Evolutionary conservation across 345 rosid genomes (phyloP).

Genomic region (Reutealis trisperma): DNA sequence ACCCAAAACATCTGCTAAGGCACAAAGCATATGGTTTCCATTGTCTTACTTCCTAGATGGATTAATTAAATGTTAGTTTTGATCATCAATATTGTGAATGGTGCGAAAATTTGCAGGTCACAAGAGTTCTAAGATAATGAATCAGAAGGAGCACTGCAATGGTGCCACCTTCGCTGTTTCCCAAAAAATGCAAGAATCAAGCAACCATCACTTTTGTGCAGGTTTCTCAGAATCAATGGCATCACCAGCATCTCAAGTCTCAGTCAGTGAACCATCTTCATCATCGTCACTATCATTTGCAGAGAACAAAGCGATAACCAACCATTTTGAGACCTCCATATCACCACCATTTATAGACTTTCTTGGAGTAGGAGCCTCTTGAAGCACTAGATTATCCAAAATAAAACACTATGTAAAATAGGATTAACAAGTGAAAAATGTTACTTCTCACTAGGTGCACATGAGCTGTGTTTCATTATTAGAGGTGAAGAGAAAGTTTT

Average conservation of each 20-base stretch:
- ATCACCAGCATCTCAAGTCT: constrained; percentile 43
- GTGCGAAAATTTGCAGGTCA: constrained; percentile 25
- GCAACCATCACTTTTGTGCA: constrained; percentile 27
- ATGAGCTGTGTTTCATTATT: too few relatives aligned
- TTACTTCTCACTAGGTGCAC: too few relatives aligned
- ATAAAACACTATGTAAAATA: too few relatives aligned
- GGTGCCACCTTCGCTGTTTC: constrained; percentile 27
- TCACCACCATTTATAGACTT: constrained; percentile 61
- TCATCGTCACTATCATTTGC: constrained; percentile 39
- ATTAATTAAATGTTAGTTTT: not conserved
- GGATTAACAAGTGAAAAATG: too few relatives aligned
- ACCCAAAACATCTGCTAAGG: too few relatives aligned
- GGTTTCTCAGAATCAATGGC: constrained; percentile 39
- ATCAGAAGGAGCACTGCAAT: constrained; percentile 1
- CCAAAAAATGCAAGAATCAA: constrained; percentile 34
- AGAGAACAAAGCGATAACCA: constrained; percentile 26
- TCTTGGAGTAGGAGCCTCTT: constrained; percentile 54
- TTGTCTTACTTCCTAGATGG: too few relatives aligned
- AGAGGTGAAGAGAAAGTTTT: too few relatives aligned
- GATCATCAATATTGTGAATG: not conserved
- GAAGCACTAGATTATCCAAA: not conserved
- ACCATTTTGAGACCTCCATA: constrained; percentile 24
- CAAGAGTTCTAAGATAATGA: constrained; percentile 28
- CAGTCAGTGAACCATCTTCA: constrained; percentile 42
- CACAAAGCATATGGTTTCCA: too few relatives aligned